Conservation (phyloP, 371 early-diverging fungal genomes). For the Actinomucor elegans region DNA sequence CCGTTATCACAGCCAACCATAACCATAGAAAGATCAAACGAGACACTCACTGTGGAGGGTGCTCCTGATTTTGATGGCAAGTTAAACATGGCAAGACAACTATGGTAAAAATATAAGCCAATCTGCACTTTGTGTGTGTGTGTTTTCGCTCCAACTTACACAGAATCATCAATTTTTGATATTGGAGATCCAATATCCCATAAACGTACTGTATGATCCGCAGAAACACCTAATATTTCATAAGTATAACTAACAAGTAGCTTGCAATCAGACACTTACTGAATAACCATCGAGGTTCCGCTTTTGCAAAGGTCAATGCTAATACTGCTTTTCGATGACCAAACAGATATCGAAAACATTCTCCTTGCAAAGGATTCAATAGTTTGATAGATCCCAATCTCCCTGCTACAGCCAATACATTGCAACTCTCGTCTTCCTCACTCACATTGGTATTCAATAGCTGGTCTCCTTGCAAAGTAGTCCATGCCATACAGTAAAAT, state of each 20-base stretch:
- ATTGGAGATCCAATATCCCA: constrained; percentile 61
- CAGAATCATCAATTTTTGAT: constrained; percentile 23
- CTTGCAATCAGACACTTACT: constrained; percentile 32
- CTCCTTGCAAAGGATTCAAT: constrained; percentile 51
- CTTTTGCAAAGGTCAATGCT: constrained; percentile 46
- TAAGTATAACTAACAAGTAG: background rate
- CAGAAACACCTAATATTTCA: constrained; percentile 43
- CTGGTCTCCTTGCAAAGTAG: constrained; percentile 24
- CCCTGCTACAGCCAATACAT: constrained; percentile 55
- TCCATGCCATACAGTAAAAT: constrained; percentile 60
- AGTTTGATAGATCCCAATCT: constrained; percentile 59
- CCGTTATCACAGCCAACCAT: constrained; percentile 37
- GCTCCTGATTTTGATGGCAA: constrained; percentile 17
- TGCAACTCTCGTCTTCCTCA: constrained; percentile 27
- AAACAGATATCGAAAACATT: constrained; percentile 55
- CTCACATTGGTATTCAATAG: background rate
- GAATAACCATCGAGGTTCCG: constrained; percentile 53
- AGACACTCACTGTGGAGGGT: constrained; percentile 31
- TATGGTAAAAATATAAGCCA: background rate
- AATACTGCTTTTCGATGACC: constrained; percentile 50
- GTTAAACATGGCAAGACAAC: constrained; percentile 40
- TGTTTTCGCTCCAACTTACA: constrained; percentile 13
- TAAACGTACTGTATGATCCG: constrained; percentile 52
- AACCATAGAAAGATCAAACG: constrained; percentile 24
- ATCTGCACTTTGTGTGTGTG: background rate